These are phyloP conservation scores for Clathrus columnatus DNA, from an alignment of 768 basidiomycete species.

Conservation along the genomic window DNA sequence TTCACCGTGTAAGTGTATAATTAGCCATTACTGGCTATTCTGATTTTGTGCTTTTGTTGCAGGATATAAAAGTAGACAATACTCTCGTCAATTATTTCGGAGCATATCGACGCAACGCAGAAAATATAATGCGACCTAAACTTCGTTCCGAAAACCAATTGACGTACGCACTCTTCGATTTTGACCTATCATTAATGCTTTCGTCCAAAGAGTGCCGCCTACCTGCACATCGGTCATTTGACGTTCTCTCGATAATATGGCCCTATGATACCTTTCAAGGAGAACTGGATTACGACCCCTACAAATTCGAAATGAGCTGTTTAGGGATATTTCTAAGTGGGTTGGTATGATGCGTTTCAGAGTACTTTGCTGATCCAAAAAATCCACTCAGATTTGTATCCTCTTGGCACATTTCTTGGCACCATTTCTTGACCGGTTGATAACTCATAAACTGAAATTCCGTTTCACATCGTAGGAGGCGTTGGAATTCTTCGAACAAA, in stretches of 20 bases:
- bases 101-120: background rate
- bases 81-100: background rate
- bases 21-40: background rate
- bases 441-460: background rate
- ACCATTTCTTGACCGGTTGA: background rate
- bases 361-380: background rate
- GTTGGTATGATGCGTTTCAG: background rate
- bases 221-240: background rate
- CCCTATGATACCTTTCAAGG: background rate
- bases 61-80: background rate
- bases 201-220: background rate
- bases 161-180: background rate
- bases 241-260: background rate
- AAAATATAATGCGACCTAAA: background rate
- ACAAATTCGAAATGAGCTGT: background rate
- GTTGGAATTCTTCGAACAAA: background rate
- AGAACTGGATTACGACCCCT: background rate
- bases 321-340: background rate
- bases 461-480: background rate
- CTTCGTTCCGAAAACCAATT: background rate
- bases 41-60: background rate
- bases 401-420: background rate
- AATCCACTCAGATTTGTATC: background rate
- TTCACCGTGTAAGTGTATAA: background rate
- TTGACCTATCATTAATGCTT: background rate